phyloP scores from a whole-genome alignment of 768 basidiomycete species.

The Boletus sp. region DNA sequence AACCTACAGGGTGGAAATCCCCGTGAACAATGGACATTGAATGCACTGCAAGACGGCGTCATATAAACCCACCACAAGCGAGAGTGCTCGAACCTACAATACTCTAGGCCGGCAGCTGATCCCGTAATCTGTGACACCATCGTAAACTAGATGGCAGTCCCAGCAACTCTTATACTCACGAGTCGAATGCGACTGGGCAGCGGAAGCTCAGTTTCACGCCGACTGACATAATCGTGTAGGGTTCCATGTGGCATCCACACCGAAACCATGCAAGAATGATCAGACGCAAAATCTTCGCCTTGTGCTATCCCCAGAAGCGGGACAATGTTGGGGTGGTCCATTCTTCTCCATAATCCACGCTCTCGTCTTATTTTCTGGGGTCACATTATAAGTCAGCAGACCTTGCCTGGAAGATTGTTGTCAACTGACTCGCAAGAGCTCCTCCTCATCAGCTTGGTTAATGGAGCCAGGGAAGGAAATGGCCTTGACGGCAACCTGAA shows the following conservation, averaged over 20 bases:
- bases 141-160: too few relatives aligned
- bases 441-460: neutral
- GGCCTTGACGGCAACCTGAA: conserved; percentile 7
- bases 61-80: neutral
- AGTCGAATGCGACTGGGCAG: too few relatives aligned
- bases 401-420: neutral
- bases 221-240: neutral
- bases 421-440: neutral
- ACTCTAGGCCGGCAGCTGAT: neutral
- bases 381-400: neutral
- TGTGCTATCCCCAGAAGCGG: neutral
- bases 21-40: neutral
- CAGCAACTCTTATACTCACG: neutral
- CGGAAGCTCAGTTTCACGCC: neutral
- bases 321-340: conserved; percentile 9
- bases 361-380: conserved; percentile 7
- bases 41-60: neutral
- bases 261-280: conserved; percentile 5
- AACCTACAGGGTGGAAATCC: neutral
- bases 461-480: neutral
- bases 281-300: neutral
- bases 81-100: neutral
- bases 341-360: conserved; percentile 3
- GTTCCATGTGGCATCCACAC: conserved; percentile 8
- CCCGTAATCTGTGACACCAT: neutral